Percentiles rank a stretch among this genome's conserved stretches.
Conservation (phyloP, 2,329 filamentous ascomycete genomes). For the Alternaria sp. region DNA sequence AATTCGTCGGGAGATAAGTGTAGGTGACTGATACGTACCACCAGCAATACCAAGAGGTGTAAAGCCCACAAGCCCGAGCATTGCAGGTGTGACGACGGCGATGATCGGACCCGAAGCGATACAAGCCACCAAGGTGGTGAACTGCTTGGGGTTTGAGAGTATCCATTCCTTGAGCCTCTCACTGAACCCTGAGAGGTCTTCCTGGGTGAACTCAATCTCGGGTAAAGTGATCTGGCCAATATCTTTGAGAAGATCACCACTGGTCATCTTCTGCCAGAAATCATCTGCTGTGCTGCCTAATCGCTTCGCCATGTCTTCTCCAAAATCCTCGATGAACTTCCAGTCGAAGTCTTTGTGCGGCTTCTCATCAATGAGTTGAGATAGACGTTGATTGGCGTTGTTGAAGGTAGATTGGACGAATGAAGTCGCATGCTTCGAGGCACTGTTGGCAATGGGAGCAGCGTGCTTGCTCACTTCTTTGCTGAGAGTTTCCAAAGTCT, state of each 20-base stretch:
- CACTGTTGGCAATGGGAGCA: not conserved
- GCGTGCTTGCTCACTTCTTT: not conserved
- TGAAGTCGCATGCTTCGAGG: not conserved
- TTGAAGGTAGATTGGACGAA: not conserved
- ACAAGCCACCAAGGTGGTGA: no score
- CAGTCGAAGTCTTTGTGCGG: not conserved
- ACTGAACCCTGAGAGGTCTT: no score
- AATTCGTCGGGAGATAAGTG: not conserved
- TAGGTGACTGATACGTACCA: no score
- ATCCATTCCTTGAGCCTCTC: no score
- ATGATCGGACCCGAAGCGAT: no score
- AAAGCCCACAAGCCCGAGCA: no score
- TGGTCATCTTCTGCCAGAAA: not conserved
- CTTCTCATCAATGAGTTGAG: not conserved
- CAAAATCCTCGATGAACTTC: not conserved
- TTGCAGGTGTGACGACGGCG: no score
- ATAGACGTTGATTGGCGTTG: not conserved
- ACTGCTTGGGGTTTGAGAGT: fast-evolving
- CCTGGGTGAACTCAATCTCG: no score
- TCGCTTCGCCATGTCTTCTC: not conserved
- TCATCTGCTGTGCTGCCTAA: not conserved
- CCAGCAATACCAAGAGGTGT: no score
- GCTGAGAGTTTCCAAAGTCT: not conserved
- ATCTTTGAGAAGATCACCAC: not conserved
- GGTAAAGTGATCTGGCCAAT: no score